These are phyloP conservation scores for Pichia pseudocactophila DNA, from an alignment of 805 yeast species.

Conservation along the genomic window DNA sequence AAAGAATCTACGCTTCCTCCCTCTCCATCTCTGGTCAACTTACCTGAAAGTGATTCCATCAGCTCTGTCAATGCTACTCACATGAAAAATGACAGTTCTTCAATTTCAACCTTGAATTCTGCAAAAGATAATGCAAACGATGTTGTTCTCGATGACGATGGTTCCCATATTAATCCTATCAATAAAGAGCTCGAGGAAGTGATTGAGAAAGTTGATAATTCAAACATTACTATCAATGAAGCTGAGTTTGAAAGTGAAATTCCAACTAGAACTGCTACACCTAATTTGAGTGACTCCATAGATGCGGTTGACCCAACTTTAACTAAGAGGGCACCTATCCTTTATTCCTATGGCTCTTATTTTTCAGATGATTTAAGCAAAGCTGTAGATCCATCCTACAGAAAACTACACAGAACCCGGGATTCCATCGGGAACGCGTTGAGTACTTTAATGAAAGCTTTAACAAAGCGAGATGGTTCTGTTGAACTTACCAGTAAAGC, in stretches of 20 bases:
- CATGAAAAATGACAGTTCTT: conserved; percentile 2
- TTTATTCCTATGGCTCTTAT: conserved; percentile 25
- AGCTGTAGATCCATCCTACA: conserved; percentile 34
- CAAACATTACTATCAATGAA: conserved; percentile 16
- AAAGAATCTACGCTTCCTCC: conserved; percentile 15
- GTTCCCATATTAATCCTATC: conserved; percentile 14
- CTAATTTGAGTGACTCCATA: conserved; percentile 29
- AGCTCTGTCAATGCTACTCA: background rate
- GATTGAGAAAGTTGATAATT: conserved; percentile 10
- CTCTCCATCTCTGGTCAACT: conserved; percentile 15
- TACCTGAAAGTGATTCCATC: conserved; percentile 4
- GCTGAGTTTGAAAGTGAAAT: conserved; percentile 24
- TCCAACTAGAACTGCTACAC: conserved; percentile 24
- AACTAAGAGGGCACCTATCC: conserved; percentile 19
- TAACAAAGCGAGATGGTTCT: conserved; percentile 50
- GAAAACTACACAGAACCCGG: conserved; percentile 51
- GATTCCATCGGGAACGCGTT: conserved; percentile 43
- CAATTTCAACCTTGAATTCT: too few relatives aligned
- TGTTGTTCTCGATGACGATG: conserved; percentile 2
- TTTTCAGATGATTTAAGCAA: conserved; percentile 20
- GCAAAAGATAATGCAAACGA: background rate
- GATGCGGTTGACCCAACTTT: conserved; percentile 36
- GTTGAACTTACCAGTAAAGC: conserved; percentile 53
- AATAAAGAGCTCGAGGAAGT: conserved; percentile 10
- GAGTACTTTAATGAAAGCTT: conserved; percentile 44